Base-by-base conservation (phyloP, 2,329 filamentous ascomycete species). In the Canariomyces notabilis region DNA sequence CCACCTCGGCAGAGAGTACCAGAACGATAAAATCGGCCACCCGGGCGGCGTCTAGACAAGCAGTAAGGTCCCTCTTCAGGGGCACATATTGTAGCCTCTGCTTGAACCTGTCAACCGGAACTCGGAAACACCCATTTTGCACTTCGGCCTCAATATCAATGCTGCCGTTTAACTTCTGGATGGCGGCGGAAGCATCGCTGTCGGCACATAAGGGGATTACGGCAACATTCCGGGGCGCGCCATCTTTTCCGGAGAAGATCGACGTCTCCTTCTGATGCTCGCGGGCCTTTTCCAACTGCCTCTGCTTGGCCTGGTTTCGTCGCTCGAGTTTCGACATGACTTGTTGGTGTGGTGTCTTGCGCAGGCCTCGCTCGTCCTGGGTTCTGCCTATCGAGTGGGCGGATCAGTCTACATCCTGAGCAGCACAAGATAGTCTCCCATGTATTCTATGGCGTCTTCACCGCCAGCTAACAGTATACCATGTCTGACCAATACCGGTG, bases 241-340 rank as follows among this genome's bases (percentile, higher is more conserved):
- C 89, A 69, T 95, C 85, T 46, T 82, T 82, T 4, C 91, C 93
- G n/a, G 79, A 70, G 61, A 98, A 98, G 18, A 98, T 74, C 31
- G 82, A 87, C 0, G 79, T 82, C 42, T 89, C 85, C 57, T 86
- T 85, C 38, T 85, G 76, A 61, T 93, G 86, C 59, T 93, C 89
- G 62, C 83, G 83, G 62, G 89, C 82, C 68, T 97, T 96, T 57
- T 82, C 75, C 52, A 86, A 72, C 60, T 91, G 87, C 66, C 85
- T 83, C 73, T 98, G 93, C 67, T 91, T 91, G 58, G 89, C 87
- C 72, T 95, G 89, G 67, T 98, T 97, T 59, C 89, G 83, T 50
- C 93, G 85, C 68, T 95, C 89, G 65, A 98, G 79, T 70, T 97
- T 98, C 49, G 89, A 95, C 87, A 96, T 91, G 70, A 96, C 81